Evolutionary conservation across 2,329 filamentous ascomycete genomes (phyloP).

Genomic region (Cephalotrichum gorgonifer): DNA sequence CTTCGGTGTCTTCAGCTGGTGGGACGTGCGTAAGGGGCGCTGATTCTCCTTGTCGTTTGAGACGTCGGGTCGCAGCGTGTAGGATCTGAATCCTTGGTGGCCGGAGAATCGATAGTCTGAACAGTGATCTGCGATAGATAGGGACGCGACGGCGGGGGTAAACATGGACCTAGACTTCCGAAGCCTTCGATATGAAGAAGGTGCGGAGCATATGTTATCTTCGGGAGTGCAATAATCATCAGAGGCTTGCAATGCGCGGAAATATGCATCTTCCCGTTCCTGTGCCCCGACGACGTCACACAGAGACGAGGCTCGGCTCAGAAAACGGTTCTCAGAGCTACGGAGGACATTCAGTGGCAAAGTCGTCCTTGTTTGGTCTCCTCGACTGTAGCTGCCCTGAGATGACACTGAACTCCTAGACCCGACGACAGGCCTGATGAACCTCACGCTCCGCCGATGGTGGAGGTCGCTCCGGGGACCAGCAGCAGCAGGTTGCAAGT

Average conservation of each 20-base stretch:
- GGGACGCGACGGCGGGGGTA: slow-evolving; percentile 17
- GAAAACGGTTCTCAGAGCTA: not conserved
- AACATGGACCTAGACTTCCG: slow-evolving; percentile 48
- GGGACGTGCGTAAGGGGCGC: not conserved
- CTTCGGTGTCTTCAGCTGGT: slow-evolving; percentile 32
- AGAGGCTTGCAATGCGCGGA: slow-evolving; percentile 23
- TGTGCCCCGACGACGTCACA: not conserved
- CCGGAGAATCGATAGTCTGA: not conserved
- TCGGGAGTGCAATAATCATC: slow-evolving; percentile 35
- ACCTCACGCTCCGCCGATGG: slow-evolving; percentile 46
- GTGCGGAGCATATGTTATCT: slow-evolving; percentile 34
- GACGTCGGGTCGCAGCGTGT: not conserved
- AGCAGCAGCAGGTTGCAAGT: not conserved
- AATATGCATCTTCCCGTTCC: slow-evolving; percentile 13
- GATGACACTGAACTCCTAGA: slow-evolving; percentile 18
- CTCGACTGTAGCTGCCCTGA: slow-evolving; percentile 14
- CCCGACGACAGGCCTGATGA: slow-evolving; percentile 25
- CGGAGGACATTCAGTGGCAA: slow-evolving; percentile 1
- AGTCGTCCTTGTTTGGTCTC: not conserved
- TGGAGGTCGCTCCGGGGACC: slow-evolving; percentile 15
- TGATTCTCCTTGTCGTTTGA: slow-evolving; percentile 2
- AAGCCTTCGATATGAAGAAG: slow-evolving; percentile 37
- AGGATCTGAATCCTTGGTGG: not conserved
- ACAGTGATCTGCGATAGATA: slow-evolving; percentile 2
- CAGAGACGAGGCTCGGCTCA: not conserved